phyloP scores from a whole-genome alignment of 495 filamentous ascomycete species.

The Tuber melanosporum region DNA sequence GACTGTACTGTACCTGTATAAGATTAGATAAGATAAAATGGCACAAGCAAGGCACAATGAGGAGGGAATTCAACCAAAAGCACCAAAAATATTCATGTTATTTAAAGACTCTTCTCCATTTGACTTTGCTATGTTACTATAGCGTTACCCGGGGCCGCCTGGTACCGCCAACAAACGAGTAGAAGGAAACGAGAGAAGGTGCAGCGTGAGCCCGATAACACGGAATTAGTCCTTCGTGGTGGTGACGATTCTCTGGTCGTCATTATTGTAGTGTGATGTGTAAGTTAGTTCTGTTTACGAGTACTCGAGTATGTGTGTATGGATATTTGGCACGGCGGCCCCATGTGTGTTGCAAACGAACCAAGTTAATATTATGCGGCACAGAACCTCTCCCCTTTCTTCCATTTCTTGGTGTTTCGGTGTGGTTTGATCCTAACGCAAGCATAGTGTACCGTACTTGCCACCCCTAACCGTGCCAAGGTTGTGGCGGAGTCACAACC shows the following conservation, averaged over 20 bases:
- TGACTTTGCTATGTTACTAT: too few relatives aligned
- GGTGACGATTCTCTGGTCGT: not conserved
- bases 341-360: not conserved
- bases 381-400: not conserved
- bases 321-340: not conserved
- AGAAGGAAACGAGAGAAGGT: not conserved
- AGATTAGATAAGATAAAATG: too few relatives aligned
- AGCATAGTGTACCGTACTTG: not conserved
- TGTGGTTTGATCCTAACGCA: not conserved
- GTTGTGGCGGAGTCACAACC: too few relatives aligned
- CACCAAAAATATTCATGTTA: not conserved
- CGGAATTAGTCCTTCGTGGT: not conserved
- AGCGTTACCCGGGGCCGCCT: not conserved
- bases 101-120: not conserved
- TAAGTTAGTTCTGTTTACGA: too few relatives aligned
- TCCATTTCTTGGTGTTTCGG: not conserved
- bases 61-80: not conserved
- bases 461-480: too few relatives aligned
- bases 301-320: too few relatives aligned
- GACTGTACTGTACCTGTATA: too few relatives aligned
- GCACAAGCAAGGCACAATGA: too few relatives aligned
- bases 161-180: not conserved
- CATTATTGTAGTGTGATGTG: not conserved
- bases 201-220: not conserved
- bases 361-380: not conserved